A percentile compares a stretch with the other conserved stretches of the same genome.
phyloP scores from a whole-genome alignment of 805 yeast genomes.

The Cyberlindnera samutprakarnensis region DNA sequence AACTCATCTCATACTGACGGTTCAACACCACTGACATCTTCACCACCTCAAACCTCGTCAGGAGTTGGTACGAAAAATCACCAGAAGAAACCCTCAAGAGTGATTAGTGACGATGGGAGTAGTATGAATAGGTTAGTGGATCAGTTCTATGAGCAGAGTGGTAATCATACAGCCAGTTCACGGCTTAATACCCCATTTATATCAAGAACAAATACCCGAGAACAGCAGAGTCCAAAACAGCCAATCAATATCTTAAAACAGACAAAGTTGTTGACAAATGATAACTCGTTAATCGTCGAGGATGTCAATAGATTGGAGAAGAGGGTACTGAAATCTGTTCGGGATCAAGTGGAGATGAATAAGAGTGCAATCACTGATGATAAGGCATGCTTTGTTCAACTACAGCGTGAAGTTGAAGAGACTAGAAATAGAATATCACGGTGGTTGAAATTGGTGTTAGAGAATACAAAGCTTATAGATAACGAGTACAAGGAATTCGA shows the following conservation, averaged over 20 bases:
- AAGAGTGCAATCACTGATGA: slow-evolving; percentile 3
- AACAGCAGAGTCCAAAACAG: too few relatives aligned
- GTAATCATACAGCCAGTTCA: too few relatives aligned
- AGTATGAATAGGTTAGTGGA: too few relatives aligned
- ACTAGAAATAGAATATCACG: slow-evolving; percentile 2
- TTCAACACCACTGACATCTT: background rate
- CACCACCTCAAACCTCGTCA: background rate
- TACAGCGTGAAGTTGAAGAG: slow-evolving; percentile 4
- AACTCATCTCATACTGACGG: background rate
- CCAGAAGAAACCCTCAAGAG: slow-evolving; percentile 1
- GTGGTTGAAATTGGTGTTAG: slow-evolving; percentile 2
- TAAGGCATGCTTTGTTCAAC: slow-evolving; percentile 2
- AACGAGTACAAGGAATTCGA: slow-evolving; percentile 5
- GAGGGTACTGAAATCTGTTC: slow-evolving; percentile 1
- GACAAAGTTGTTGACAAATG: background rate
- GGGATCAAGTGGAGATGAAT: slow-evolving; percentile 6
- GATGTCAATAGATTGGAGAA: slow-evolving; percentile 1
- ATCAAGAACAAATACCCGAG: slow-evolving; percentile 5
- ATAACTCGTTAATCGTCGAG: slow-evolving; percentile 1
- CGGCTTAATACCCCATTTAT: slow-evolving; percentile 6
- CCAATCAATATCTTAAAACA: slow-evolving; percentile 5
- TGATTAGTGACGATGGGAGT: too few relatives aligned
- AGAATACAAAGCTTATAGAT: slow-evolving; percentile 1
- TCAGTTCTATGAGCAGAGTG: slow-evolving; percentile 12
- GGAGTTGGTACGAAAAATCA: background rate